A percentile compares a stretch with the other conserved stretches of the same genome.
These are phyloP conservation scores for Saposhnikovia divaricata DNA, from an alignment of 129 eudicot species.

Conservation along the genomic window DNA sequence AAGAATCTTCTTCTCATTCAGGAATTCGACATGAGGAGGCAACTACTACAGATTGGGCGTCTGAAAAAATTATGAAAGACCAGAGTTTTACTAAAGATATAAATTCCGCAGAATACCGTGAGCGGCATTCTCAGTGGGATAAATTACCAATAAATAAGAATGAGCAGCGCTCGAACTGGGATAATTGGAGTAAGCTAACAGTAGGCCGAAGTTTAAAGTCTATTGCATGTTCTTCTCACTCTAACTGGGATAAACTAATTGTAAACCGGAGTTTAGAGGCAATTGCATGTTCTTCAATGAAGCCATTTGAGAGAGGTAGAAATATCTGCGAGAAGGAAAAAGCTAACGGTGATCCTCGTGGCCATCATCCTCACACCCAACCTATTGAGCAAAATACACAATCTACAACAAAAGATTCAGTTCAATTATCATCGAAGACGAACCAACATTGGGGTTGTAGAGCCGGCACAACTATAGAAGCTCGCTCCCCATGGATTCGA, in stretches of 20 bases:
- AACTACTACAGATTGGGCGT: not conserved
- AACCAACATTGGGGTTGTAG: conserved; percentile 4
- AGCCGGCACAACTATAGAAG: conserved; percentile 9
- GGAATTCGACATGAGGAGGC: not conserved
- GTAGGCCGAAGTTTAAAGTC: not conserved
- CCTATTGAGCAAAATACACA: conserved; percentile 7
- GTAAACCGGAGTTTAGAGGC: conserved; percentile 2
- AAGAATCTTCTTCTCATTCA: not conserved
- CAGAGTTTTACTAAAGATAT: not conserved
- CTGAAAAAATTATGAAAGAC: not conserved
- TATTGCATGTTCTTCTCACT: not conserved
- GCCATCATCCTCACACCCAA: not conserved
- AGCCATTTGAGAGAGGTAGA: not conserved
- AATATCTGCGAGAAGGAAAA: not conserved
- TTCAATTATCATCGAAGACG: conserved; percentile 4
- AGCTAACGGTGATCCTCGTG: not conserved
- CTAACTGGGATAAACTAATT: conserved; percentile 1
- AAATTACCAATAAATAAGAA: not conserved
- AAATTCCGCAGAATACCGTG: not conserved
- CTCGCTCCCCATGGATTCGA: not conserved
- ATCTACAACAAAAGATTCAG: conserved; percentile 14
- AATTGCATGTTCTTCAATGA: not conserved
- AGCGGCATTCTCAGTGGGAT: not conserved
- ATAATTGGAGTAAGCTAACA: not conserved
- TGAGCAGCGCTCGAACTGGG: conserved; percentile 9